Conservation (phyloP, 768 basidiomycete species). For the Suillus decipiens region DNA sequence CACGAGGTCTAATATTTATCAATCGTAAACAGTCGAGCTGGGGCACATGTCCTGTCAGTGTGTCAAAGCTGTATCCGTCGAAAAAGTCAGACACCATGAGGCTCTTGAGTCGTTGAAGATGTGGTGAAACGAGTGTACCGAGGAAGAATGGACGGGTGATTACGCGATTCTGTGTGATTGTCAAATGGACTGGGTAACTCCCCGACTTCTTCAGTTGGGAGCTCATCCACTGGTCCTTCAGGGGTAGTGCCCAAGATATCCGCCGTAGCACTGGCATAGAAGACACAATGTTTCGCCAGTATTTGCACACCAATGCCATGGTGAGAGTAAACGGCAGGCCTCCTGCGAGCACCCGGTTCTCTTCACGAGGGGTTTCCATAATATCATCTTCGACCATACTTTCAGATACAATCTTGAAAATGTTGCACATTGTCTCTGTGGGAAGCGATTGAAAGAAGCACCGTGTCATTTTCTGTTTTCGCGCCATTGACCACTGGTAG, state of each 20-base stretch:
- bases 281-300: background rate
- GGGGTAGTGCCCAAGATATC: background rate
- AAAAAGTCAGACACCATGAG: background rate
- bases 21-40: background rate
- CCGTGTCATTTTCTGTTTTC: background rate
- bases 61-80: background rate
- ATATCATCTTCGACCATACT: background rate
- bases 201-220: background rate
- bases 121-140: too few relatives aligned
- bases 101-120: conserved; percentile 1
- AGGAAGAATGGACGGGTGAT: too few relatives aligned
- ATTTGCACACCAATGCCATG: background rate
- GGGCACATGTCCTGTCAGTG: background rate
- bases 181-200: background rate
- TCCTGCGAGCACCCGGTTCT: background rate
- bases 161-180: background rate
- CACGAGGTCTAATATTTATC: background rate
- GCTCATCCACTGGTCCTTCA: background rate
- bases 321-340: background rate
- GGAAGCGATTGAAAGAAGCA: background rate
- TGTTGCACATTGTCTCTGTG: background rate
- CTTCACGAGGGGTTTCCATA: background rate
- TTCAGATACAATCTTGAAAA: background rate
- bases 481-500: background rate
- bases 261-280: background rate